Evolutionary conservation across 1,139 yeast genomes (phyloP), one percentile per base, ranked within the genome.

Genomic region (Pichia sp.): DNA sequence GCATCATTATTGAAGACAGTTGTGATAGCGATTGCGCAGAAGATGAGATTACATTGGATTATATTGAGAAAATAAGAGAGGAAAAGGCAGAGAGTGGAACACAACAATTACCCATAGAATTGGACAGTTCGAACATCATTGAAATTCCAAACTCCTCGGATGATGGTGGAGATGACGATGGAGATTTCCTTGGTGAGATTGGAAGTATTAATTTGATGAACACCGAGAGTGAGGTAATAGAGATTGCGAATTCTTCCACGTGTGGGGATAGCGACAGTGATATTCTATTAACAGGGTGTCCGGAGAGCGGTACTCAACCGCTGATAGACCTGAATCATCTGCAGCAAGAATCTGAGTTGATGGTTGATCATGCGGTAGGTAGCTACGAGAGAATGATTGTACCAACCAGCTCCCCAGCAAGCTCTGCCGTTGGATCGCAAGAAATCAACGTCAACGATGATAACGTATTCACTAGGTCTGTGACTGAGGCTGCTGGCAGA

Each of bases 61-160:
- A 41, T 44, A 44, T 52, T 16, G 52, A 45, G 49, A 34, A 31
- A n/a, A 15, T 45, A 11, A 45, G 29, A 8, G 47, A 32, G 6
- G n/a, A 45, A 13, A 31, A 30, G 19, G 47, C n/a, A n/a, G 46
- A 43, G 16, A 29, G 11, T 11, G 63, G 63, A 2, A 61, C 66
- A 1, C 64, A 60, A 45, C 54, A 57, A 30, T 59, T 57, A 26
- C 64, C 66, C 11, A 60, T 62, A 31, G 53, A 53, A 10, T 5
- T 42, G 4, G 49, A 49, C 50, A 23, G 46, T 11, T 31, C 42
- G 4, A 38, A 19, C 16, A 10, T 47, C 8, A 54, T 56, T 42
- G 58, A 56, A 23, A 45, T 52, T 7, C 50, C 55, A 0, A 55
- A 57, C 16, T 47, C 58, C n/a, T 41, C 57, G 16, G 57, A 48